A percentile compares a stretch with the other conserved stretches of the same genome.
phyloP scores from a whole-genome alignment of 2,329 filamentous ascomycete genomes.

The Sporothrix phasma region DNA sequence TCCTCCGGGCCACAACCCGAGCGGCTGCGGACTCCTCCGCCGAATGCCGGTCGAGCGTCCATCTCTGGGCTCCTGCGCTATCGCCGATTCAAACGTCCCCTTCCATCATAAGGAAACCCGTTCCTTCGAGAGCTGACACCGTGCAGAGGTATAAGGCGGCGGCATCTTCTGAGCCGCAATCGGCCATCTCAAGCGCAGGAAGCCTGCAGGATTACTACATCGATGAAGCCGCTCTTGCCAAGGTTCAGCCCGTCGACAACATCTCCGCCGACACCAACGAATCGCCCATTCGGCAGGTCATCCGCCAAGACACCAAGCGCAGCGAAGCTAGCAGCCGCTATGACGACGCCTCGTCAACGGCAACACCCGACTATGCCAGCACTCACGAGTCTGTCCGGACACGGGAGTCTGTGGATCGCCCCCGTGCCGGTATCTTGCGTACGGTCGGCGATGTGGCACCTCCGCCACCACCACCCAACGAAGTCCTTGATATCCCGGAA shows the following conservation, averaged over 20 bases:
- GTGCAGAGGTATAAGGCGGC: constrained; percentile 18
- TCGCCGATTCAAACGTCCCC: constrained; percentile 21
- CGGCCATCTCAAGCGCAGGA: constrained; percentile 18
- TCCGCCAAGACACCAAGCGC: constrained; percentile 30
- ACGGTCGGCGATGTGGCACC: constrained; percentile 53
- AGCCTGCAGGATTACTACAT: constrained; percentile 19
- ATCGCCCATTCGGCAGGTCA: constrained; percentile 10
- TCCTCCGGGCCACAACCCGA: not conserved
- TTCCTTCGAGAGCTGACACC: constrained; percentile 23
- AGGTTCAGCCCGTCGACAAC: constrained; percentile 14
- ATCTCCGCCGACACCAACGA: not conserved
- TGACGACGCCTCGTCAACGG: constrained; percentile 55
- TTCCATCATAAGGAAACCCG: constrained; percentile 25
- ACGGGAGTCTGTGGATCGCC: constrained; percentile 48
- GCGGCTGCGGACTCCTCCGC: constrained; percentile 15
- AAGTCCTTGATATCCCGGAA: constrained; percentile 51
- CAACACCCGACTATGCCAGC: constrained; percentile 71
- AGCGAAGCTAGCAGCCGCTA: constrained; percentile 38
- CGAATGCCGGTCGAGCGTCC: not conserved
- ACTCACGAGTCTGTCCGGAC: constrained; percentile 46
- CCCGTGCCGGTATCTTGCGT: constrained; percentile 69
- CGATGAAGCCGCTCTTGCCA: constrained; percentile 17
- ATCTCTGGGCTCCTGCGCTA: constrained; percentile 3
- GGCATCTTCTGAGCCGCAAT: constrained; percentile 17
- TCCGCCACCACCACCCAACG: not conserved